Evolutionary conservation across 2,329 filamentous ascomycete species (phyloP), one percentile per base, ranked within the genome.

Genomic region (Tolypocladium ophioglossoides): DNA sequence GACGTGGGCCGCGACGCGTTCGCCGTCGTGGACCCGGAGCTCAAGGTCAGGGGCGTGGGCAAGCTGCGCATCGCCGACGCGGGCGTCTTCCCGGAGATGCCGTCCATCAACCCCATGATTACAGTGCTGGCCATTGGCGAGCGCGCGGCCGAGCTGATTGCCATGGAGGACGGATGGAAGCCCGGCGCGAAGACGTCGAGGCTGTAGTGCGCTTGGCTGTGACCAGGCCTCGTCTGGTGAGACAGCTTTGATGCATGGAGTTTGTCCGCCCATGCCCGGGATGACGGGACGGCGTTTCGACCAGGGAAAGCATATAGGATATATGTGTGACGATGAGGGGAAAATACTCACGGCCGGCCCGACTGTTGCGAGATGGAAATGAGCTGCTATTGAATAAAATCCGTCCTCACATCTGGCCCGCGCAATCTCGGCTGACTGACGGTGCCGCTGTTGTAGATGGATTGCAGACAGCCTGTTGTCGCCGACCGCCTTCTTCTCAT

Each of bases 21-120:
- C 68, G 89, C 89, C 6, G 91, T 95, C 22, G 90, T 95, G n/a
- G 86, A 94, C 65, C 78, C 79, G 30, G 76, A 85, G 65, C 72
- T 95, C 58, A 86, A 81, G 72, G 75, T 95, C 34, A 77, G 83
- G 32, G 89, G 88, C 0, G 71, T 95, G 59, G 82, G 83, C 74
- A 83, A 82, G 34, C 71, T 95, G 55, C 80, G 90, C 55, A 89
- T 95, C 61, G 89, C 89, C 1, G 90, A 95, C 69, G 90, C 90
- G 0, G 89, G 90, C 63, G 82, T 95, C 51, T 95, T 95, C 76
- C 91, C 90, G 0, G 87, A 87, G 57, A 95, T 95, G 83, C 79
- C 87, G 48, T 87, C 81, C 53, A 86, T 94, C 68, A 95, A 95
- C 74, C 90, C 89, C 56, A 94, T 95, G 91, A 74, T 95, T 66